A percentile compares a stretch with the other conserved stretches of the same genome.
Conservation (phyloP, 768 basidiomycete genomes). For the Amanita fuliginea region DNA sequence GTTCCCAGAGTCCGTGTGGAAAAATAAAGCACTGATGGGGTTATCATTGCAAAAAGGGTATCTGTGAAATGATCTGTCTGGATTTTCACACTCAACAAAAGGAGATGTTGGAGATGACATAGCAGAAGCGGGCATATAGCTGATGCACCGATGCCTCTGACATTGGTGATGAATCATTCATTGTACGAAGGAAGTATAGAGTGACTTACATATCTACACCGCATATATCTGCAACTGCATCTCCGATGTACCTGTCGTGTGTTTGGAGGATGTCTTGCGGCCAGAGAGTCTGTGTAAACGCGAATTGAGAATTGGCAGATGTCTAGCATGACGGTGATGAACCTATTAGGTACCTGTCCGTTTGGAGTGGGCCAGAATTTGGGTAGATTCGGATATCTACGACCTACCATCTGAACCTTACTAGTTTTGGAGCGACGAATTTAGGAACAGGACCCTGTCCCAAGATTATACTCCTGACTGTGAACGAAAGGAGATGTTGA, state of each 20-base stretch:
- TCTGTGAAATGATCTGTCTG: no score
- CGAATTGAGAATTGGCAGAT: background rate
- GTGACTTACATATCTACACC: slow-evolving; percentile 66
- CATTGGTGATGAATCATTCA: background rate
- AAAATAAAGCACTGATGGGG: no score
- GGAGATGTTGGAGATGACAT: slow-evolving; percentile 40
- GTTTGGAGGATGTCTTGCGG: slow-evolving; percentile 55
- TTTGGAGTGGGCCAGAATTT: background rate
- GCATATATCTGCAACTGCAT: slow-evolving; percentile 15
- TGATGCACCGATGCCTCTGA: slow-evolving; percentile 83
- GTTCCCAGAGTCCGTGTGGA: no score
- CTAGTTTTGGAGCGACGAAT: no score
- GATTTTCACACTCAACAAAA: no score
- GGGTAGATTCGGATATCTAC: no score
- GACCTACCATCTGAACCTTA: no score
- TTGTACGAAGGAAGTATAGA: background rate
- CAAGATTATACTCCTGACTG: no score
- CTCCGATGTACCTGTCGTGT: slow-evolving; percentile 10
- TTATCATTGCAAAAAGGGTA: no score
- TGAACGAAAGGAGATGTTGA: no score
- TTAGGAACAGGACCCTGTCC: no score
- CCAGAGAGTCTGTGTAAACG: slow-evolving; percentile 53
- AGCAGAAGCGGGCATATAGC: slow-evolving; percentile 81
- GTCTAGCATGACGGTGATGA: background rate
- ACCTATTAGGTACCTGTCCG: slow-evolving; percentile 65